Base-by-base conservation (phyloP, 768 basidiomycete species). In the Tulasnella sp. region DNA sequence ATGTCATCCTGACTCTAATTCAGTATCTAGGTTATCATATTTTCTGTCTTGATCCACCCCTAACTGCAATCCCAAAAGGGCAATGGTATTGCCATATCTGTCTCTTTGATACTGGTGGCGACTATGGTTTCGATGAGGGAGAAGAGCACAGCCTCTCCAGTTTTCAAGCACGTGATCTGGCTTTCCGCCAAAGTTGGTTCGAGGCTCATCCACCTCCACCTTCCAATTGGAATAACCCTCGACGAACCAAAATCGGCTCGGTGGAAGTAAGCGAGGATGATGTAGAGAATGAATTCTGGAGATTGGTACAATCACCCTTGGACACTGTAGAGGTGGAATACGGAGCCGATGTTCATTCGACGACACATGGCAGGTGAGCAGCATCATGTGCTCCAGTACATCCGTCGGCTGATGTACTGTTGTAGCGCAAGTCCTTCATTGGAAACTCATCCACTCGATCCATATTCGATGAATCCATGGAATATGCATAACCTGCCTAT, bases 241-340 rank as follows among this genome's bases (percentile, higher is more conserved):
- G 69, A 53, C 70, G 72, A 51, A 80, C 67, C 57, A 71, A 66
- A 53, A 70, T 79, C 57, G 78, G 77, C 16, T 29, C 52, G 1
- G 53, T 61, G 20, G 63, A 69, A 2, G 79, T 95, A n/a, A 78
- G 83, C 10, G 95, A 99, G 65, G 75, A 78, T 57, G 91, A 96
- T 58, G 78, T 96, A 8, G 95, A 99, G 70, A 72, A 74, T 42
- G 93, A 99, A 65, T 99, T 98, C 60, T 99, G 95, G 95, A 75
- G 91, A 29, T 74, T 99, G 45, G 91, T 96, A 8, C 85, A 95
- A 65, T 84, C 83, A 15, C 75, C 78, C 50, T 70, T 74, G 37
- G 92, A 98, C 63, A 92, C 88, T 0, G 91, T 99, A 15, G 95
- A 99, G 64, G 82, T 98, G 29, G 95, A 99, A 66, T 99, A 99